Percentiles rank a stretch among this genome's conserved stretches.
phyloP scores from a whole-genome alignment of 2,329 filamentous ascomycete genomes.

The Alternaria hordeiaustralica region DNA sequence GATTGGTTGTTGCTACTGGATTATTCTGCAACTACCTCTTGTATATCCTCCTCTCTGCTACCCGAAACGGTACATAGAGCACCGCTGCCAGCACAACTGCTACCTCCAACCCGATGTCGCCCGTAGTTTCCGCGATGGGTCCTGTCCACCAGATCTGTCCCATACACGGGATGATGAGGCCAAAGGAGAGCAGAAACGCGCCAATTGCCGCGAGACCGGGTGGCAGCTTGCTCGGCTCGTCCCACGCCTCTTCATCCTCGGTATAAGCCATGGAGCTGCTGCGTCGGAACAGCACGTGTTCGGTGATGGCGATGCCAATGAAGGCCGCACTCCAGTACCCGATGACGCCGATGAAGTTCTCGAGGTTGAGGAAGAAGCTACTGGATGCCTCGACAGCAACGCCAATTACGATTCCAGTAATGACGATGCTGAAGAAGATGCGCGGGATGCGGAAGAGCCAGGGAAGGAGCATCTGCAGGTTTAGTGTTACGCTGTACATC shows the following conservation, averaged over 20 bases:
- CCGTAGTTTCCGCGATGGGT: conserved; percentile 65
- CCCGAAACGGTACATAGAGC: conserved; percentile 54
- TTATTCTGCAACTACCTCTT: background rate
- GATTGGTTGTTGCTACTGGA: background rate
- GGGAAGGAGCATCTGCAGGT: conserved; percentile 68
- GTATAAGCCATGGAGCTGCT: conserved; percentile 41
- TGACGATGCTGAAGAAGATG: conserved; percentile 63
- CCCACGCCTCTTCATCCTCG: conserved; percentile 51
- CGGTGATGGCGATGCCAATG: conserved; percentile 41
- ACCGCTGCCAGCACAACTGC: conserved; percentile 60
- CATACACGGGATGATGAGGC: conserved; percentile 65
- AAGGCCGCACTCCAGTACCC: conserved; percentile 47
- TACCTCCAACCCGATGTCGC: conserved; percentile 71
- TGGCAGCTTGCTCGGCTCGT: conserved; percentile 49
- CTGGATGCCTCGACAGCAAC: conserved; percentile 63
- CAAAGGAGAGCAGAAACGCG: conserved; percentile 49
- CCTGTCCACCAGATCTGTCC: conserved; percentile 67
- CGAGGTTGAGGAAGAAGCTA: conserved; percentile 64
- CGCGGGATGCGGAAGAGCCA: conserved; percentile 63
- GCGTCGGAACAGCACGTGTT: conserved; percentile 50
- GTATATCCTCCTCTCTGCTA: conserved; percentile 44
- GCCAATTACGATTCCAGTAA: conserved; percentile 66
- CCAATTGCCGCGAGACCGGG: conserved; percentile 51
- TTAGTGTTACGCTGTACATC: conserved; percentile 68
- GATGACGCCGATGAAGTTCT: conserved; percentile 47